Evolutionary conservation across 768 basidiomycete genomes (phyloP), one percentile per base, ranked within the genome.

Genomic region (Flagelloscypha sp.): DNA sequence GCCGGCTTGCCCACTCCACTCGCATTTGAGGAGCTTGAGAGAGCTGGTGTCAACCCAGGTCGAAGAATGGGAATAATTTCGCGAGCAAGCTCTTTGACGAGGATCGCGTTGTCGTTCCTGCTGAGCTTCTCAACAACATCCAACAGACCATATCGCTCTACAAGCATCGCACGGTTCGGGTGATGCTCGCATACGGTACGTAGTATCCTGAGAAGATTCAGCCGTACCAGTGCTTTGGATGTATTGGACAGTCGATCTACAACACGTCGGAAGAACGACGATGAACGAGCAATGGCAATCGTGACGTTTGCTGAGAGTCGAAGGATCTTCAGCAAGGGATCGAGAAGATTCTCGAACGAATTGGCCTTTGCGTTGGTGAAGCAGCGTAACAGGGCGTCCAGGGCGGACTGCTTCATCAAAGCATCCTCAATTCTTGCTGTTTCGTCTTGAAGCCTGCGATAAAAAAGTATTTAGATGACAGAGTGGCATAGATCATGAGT

Each of bases 381-480:
- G 54, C 85, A 84, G 25, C 68, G 71, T 22, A 92, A 68, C 11
- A 94, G 61, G 0, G 74, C 65, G 0, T 85, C 79, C 12, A 87
- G 57, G 1, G 84, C 65, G 9, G 66, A 64, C 2, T 67, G 56
- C 48, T 85, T 83, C 22, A 83, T 60, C 0, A 99, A 67, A 32
- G 83, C 77, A 50, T 94, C 92, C 54, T 97, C 95, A 5, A 99
- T 85, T 36, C 90, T 74, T 2, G 88, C 79, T 1, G 86, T 88
- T 59, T 99, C 95, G 48, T 97, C 95, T 64, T 92, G 86, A 23
- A 98, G 63, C 90, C 88, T 92, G 46, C 17, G 16, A 17, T 31
- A 12, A 23, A 34, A 28, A 30, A 24, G 32, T 11, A 13, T 7
- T 7, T 19, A 10, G 22, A 10, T 5, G 25, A 5, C 7, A 8